phyloP scores from a whole-genome alignment of 2,329 filamentous ascomycete genomes.

The Lasiodiplodia theobromae region DNA sequence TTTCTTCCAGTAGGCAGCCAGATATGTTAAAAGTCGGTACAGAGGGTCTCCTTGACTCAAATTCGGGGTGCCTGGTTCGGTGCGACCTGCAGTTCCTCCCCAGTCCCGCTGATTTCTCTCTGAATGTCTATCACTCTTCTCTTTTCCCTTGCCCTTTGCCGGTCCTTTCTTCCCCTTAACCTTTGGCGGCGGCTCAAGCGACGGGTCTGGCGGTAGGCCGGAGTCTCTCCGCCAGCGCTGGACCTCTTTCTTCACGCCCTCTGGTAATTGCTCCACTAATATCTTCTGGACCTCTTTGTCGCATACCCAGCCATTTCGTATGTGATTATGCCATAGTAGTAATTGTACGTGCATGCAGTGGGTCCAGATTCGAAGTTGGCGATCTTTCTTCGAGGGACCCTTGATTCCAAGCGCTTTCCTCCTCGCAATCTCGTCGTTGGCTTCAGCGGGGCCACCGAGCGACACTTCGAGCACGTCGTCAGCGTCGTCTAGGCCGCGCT shows the following conservation, averaged over 20 bases:
- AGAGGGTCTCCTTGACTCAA: slow-evolving; percentile 85
- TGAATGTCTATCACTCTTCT: slow-evolving; percentile 46
- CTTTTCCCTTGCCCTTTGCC: slow-evolving; percentile 44
- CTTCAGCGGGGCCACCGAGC: slow-evolving; percentile 16
- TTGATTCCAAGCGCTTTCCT: slow-evolving; percentile 71
- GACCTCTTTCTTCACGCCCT: slow-evolving; percentile 45
- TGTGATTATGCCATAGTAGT: slow-evolving; percentile 86
- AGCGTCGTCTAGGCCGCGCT: slow-evolving; percentile 30
- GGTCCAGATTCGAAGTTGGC: slow-evolving; percentile 76
- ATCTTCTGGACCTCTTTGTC: slow-evolving; percentile 44
- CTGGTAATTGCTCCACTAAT: slow-evolving; percentile 40
- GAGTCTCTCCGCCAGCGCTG: slow-evolving; percentile 66
- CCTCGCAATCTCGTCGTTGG: slow-evolving; percentile 31
- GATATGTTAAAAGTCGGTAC: slow-evolving; percentile 73
- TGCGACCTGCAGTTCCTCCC: slow-evolving; percentile 70
- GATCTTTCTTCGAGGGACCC: slow-evolving; percentile 84
- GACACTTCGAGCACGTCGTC: slow-evolving; percentile 37
- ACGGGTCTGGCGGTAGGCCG: slow-evolving; percentile 67
- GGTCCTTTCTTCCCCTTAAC: slow-evolving; percentile 31
- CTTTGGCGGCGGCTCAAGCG: neutral
- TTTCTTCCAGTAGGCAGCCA: slow-evolving; percentile 90
- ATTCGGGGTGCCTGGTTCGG: slow-evolving; percentile 73
- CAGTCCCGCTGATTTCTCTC: slow-evolving; percentile 69
- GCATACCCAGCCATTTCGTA: slow-evolving; percentile 56
- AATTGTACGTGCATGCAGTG: slow-evolving; percentile 90